A percentile compares a stretch with the other conserved stretches of the same genome.
Evolutionary conservation across 495 filamentous ascomycete genomes (phyloP).

Genomic region (Acidomyces sp.): DNA sequence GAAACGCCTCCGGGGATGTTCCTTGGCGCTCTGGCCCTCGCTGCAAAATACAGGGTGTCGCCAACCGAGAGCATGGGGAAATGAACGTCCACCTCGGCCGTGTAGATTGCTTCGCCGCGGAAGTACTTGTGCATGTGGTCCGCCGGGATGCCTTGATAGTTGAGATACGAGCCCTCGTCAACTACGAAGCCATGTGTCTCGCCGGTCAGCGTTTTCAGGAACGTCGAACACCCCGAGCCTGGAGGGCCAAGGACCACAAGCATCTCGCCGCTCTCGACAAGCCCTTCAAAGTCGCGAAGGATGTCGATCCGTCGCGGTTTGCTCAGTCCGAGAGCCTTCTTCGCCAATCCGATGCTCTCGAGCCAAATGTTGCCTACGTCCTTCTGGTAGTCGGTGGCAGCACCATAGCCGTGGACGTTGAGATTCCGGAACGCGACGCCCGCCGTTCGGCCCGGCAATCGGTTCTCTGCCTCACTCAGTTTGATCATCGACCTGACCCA

Average conservation of each 20-base stretch:
- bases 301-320: slow-evolving; percentile 54
- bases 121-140: slow-evolving; percentile 32
- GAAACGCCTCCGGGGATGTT: slow-evolving; percentile 27
- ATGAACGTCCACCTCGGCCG: slow-evolving; percentile 34
- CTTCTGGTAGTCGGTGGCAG: slow-evolving; percentile 36
- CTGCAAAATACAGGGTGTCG: slow-evolving; percentile 30
- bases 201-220: slow-evolving; percentile 59
- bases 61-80: slow-evolving; percentile 31
- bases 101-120: slow-evolving; percentile 35
- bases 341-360: slow-evolving; percentile 24
- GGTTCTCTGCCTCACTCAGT: slow-evolving; percentile 23
- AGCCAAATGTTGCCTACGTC: slow-evolving; percentile 30
- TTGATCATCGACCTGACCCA: slow-evolving; percentile 42
- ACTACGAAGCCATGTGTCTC: slow-evolving; percentile 43
- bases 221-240: slow-evolving; percentile 56
- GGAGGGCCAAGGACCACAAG: slow-evolving; percentile 67
- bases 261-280: slow-evolving; percentile 67
- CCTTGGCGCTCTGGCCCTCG: slow-evolving; percentile 28
- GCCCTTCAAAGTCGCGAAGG: slow-evolving; percentile 56
- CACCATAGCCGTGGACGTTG: slow-evolving; percentile 38
- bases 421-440: slow-evolving; percentile 36
- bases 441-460: slow-evolving; percentile 26
- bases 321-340: slow-evolving; percentile 33
- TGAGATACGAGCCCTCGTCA: slow-evolving; percentile 27
- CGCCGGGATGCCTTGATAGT: slow-evolving; percentile 31